Evolutionary conservation across 225 moss, liverwort and hornwort species (phyloP).

Genomic region (Antitrichia curtipendula): DNA sequence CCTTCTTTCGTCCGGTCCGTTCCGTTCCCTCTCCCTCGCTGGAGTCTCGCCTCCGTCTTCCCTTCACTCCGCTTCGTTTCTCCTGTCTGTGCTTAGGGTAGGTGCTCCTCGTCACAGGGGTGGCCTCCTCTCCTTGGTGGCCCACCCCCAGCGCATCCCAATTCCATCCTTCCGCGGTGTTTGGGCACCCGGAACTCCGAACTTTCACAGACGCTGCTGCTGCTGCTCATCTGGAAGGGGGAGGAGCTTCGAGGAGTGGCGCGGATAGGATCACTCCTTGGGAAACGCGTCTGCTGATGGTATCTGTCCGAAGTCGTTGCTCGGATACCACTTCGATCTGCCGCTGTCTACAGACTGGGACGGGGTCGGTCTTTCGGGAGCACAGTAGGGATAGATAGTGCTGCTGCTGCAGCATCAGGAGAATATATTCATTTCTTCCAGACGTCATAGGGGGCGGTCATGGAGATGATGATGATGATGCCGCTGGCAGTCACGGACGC

Average conservation of each 20-base stretch:
- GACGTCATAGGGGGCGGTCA: neutral
- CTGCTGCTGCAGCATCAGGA: neutral
- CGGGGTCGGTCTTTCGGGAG: neutral
- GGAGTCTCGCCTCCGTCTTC: neutral
- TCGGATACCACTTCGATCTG: neutral
- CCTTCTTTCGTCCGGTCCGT: neutral
- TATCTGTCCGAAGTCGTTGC: neutral
- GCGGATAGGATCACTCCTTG: neutral
- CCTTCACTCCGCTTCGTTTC: neutral
- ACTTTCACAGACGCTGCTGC: neutral
- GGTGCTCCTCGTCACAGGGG: neutral
- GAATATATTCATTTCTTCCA: neutral
- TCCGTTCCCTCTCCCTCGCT: neutral
- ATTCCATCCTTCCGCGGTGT: no score
- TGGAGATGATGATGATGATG: neutral
- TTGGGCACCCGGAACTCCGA: neutral
- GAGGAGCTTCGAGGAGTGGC: neutral
- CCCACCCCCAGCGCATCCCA: neutral
- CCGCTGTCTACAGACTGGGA: neutral
- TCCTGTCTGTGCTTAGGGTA: neutral
- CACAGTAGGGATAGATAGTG: neutral
- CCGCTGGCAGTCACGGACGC: constrained; percentile 2
- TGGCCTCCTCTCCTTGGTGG: neutral
- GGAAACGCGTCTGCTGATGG: neutral
- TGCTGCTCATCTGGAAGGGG: neutral